Conservation (phyloP, 257 asterid species). For the Scutellaria galericulata region DNA sequence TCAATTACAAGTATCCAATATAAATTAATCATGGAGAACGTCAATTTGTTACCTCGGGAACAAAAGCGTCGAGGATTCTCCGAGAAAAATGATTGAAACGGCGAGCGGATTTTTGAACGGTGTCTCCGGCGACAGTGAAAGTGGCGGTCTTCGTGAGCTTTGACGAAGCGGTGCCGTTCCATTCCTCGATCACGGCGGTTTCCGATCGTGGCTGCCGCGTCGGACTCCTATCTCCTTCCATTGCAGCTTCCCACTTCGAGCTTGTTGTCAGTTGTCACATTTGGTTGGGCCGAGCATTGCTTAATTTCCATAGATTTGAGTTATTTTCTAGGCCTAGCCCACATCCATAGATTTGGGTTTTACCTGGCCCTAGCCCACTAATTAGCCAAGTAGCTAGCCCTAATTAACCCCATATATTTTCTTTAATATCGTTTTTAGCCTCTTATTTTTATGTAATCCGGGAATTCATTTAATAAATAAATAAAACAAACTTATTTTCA, state of each 20-base stretch:
- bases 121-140: slow-evolving; percentile 51
- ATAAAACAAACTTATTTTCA: too few species aligned
- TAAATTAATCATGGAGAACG: neutral
- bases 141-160: slow-evolving; percentile 81
- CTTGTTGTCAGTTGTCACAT: neutral
- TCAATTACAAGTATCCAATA: neutral
- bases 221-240: slow-evolving; percentile 35
- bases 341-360: too few species aligned
- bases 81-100: slow-evolving; percentile 68
- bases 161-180: slow-evolving; percentile 87
- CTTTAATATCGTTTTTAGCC: slow-evolving; percentile 4
- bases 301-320: too few species aligned
- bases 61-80: slow-evolving; percentile 86
- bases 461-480: too few species aligned
- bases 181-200: slow-evolving; percentile 76
- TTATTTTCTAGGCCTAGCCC: too few species aligned
- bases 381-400: too few species aligned
- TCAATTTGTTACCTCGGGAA: slow-evolving; percentile 72
- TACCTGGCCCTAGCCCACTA: too few species aligned
- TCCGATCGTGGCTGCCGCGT: slow-evolving; percentile 39
- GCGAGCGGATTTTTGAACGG: slow-evolving; percentile 60
- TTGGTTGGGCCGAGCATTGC: too few species aligned
- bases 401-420: neutral
- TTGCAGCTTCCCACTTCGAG: slow-evolving; percentile 21
- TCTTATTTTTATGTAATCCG: neutral